Percentiles rank a stretch among this genome's conserved stretches.
Evolutionary conservation across 306 rosid species (phyloP).

Genomic region (Begonia loranthoides): DNA sequence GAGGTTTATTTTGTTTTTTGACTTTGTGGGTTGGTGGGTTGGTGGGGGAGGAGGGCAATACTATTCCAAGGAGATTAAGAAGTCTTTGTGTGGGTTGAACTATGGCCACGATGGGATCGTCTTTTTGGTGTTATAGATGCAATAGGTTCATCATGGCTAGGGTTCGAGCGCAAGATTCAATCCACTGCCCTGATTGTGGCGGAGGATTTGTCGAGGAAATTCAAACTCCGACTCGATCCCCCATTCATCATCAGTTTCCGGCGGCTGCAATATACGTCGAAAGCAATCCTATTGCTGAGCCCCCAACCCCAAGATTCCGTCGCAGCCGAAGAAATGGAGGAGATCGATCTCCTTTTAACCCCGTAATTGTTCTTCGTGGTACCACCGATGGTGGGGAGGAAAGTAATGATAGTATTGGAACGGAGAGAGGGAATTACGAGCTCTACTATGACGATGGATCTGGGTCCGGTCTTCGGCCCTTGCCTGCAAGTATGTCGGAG

Average conservation of each 20-base stretch:
- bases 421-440: slow-evolving; percentile 37
- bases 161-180: slow-evolving; percentile 17
- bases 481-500: slow-evolving; percentile 43
- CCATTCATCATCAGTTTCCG: slow-evolving; percentile 25
- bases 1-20: slow-evolving; percentile 4
- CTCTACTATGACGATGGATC: slow-evolving; percentile 55
- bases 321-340: slow-evolving; percentile 29
- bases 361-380: slow-evolving; percentile 49
- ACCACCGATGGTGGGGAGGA: slow-evolving; percentile 17
- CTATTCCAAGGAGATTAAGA: background rate
- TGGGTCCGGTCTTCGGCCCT: slow-evolving; percentile 42
- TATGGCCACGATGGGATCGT: slow-evolving; percentile 35
- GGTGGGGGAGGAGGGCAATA: background rate
- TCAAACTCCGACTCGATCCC: slow-evolving; percentile 24
- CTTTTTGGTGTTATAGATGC: slow-evolving; percentile 56
- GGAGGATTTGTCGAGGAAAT: slow-evolving; percentile 48
- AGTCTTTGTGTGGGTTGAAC: background rate
- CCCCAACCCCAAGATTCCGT: slow-evolving; percentile 25
- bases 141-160: slow-evolving; percentile 30
- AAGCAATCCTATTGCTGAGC: slow-evolving; percentile 17
- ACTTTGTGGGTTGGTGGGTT: background rate
- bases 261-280: slow-evolving; percentile 27
- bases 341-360: slow-evolving; percentile 50
- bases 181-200: slow-evolving; percentile 43
- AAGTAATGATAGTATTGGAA: slow-evolving; percentile 25